Evolutionary conservation across 805 yeast species (phyloP).

Genomic region (Debaryomyces maramus): DNA sequence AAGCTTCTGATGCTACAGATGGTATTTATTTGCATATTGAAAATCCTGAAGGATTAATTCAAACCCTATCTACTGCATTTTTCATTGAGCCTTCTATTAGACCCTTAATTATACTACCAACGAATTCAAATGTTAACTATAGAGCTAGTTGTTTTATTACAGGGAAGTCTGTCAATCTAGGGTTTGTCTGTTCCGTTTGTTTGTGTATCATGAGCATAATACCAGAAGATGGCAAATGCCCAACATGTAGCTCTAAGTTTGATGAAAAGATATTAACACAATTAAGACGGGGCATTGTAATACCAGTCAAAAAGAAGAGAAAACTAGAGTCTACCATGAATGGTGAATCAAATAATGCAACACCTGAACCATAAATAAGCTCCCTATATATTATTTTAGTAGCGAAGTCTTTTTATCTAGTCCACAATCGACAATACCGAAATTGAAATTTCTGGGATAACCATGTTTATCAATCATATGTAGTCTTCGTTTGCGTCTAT

Average conservation of each 20-base stretch:
- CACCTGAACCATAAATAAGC: background rate
- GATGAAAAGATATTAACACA: conserved; percentile 62
- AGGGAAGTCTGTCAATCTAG: conserved; percentile 87
- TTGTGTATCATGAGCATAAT: conserved; percentile 71
- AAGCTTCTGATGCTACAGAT: conserved; percentile 91
- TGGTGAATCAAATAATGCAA: background rate
- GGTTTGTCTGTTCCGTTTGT: conserved; percentile 94
- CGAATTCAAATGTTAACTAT: conserved; percentile 84
- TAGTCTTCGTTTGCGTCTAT: conserved; percentile 40
- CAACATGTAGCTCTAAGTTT: conserved; percentile 81
- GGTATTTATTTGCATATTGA: conserved; percentile 79
- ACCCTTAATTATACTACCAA: conserved; percentile 74
- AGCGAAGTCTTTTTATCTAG: conserved; percentile 9
- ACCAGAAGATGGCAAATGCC: conserved; percentile 71
- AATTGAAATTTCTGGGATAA: conserved; percentile 41
- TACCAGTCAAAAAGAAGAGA: conserved; percentile 38
- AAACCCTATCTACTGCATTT: conserved; percentile 77
- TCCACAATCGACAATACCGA: conserved; percentile 29
- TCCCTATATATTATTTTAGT: background rate
- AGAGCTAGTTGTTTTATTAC: conserved; percentile 92
- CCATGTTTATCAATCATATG: conserved; percentile 54
- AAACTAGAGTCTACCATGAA: conserved; percentile 21
- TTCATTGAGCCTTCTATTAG: conserved; percentile 84
- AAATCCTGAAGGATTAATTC: conserved; percentile 75
- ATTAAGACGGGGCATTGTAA: conserved; percentile 61